Percentiles rank a stretch among this genome's conserved stretches.
Evolutionary conservation across 108 stramenopile genomes (phyloP).

Genomic region (Pseudonitzschia multiseries): DNA sequence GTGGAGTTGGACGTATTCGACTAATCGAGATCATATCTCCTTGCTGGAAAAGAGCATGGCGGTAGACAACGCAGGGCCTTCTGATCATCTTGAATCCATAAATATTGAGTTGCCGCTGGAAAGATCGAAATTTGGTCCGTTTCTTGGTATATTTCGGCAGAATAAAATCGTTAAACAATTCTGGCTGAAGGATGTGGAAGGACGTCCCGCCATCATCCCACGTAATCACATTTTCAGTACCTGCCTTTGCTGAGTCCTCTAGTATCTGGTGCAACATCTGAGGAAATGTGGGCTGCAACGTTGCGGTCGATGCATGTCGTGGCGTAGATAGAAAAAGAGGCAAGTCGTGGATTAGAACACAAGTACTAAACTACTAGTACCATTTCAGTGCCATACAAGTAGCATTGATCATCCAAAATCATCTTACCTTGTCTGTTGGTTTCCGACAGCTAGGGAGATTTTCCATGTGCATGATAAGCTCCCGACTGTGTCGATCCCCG

Average conservation of each 20-base stretch:
- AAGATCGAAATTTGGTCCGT: conserved; percentile 31
- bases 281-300: conserved; percentile 19
- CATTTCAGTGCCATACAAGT: no score
- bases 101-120: conserved; percentile 31
- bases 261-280: conserved; percentile 22
- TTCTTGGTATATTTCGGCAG: conserved; percentile 32
- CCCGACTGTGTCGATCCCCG: no score
- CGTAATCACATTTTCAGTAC: conserved; percentile 22
- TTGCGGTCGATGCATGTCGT: no score
- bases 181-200: conserved; percentile 22
- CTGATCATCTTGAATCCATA: conserved; percentile 23
- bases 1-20: background rate
- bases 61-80: background rate
- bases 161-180: conserved; percentile 26
- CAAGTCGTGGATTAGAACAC: no score
- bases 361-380: no score
- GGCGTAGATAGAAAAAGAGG: no score
- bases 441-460: no score
- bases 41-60: background rate
- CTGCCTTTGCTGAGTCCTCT: conserved; percentile 14
- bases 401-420: no score
- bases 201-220: conserved; percentile 27
- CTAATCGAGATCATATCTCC: background rate
- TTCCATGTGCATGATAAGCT: no score
- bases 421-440: no score